phyloP scores from a whole-genome alignment of 345 rosid genomes.

The Angophora floribunda region DNA sequence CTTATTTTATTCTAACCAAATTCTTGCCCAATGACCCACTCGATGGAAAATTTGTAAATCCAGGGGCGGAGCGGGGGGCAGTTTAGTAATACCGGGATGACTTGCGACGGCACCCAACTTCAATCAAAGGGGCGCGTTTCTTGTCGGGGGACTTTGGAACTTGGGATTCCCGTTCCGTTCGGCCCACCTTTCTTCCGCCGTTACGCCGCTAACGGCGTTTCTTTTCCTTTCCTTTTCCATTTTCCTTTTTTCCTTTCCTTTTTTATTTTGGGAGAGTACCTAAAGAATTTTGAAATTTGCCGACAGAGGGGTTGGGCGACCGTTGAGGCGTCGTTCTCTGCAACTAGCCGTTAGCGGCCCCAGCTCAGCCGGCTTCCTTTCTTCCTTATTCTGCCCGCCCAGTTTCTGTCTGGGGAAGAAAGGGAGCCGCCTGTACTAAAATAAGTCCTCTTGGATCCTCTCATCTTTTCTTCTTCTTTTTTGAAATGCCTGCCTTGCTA shows the following conservation, averaged over 20 bases:
- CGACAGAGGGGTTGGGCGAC: not conserved
- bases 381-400: not conserved
- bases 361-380: not conserved
- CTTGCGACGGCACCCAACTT: not conserved
- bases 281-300: not conserved
- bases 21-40: not conserved
- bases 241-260: fast-evolving
- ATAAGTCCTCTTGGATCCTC: not conserved
- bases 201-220: not conserved
- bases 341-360: not conserved
- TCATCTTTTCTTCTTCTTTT: not conserved
- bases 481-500: not conserved
- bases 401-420: not conserved
- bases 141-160: not conserved
- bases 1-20: not conserved
- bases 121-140: not conserved
- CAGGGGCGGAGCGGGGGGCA: not conserved
- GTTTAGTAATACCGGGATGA: not conserved
- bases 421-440: not conserved
- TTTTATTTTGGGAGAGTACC: not conserved
- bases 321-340: not conserved
- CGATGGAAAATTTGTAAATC: not conserved
- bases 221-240: not conserved
- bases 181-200: not conserved
- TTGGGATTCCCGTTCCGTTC: not conserved